A percentile compares a stretch with the other conserved stretches of the same genome.
phyloP scores from a whole-genome alignment of 2,329 filamentous ascomycete species.

The Alternaria postmessia region DNA sequence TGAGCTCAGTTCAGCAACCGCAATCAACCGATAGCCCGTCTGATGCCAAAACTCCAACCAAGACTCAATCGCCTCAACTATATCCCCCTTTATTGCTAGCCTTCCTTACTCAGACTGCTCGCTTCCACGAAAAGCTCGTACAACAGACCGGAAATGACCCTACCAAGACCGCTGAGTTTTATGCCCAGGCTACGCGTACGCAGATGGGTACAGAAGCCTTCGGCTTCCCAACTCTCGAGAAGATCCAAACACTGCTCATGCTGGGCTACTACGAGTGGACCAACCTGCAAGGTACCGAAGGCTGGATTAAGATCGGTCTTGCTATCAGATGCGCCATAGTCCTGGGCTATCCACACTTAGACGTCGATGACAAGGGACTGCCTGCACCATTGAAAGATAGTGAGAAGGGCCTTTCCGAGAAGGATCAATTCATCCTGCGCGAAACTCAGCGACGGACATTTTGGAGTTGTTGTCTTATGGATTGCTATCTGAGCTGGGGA shows the following conservation, averaged over 20 bases:
- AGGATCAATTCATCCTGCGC: conserved; percentile 62
- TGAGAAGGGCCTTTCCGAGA: conserved; percentile 25
- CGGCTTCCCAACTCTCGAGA: conserved; percentile 63
- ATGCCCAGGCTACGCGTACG: conserved; percentile 66
- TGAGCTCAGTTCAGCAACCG: conserved; percentile 44
- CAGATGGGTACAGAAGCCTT: conserved; percentile 46
- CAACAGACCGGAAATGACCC: conserved; percentile 18
- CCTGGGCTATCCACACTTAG: conserved; percentile 41
- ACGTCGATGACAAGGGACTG: conserved; percentile 36
- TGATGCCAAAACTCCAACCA: conserved; percentile 26
- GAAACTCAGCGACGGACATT: conserved; percentile 74
- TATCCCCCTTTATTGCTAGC: conserved; percentile 68
- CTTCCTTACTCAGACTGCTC: conserved; percentile 72
- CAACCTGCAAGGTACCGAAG: conserved; percentile 66
- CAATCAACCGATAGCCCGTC: conserved; percentile 44
- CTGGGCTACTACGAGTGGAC: conserved; percentile 76
- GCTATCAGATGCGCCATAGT: conserved; percentile 65
- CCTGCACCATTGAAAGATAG: conserved; percentile 6
- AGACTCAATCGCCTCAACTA: conserved; percentile 53
- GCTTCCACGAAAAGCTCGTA: conserved; percentile 67
- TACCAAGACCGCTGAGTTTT: conserved; percentile 65
- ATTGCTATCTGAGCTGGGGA: conserved; percentile 72
- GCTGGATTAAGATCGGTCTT: conserved; percentile 71
- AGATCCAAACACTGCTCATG: conserved; percentile 74
- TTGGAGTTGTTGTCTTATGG: conserved; percentile 77